Evolutionary conservation across 192 early-diverging fungal species (phyloP), one percentile per base, ranked within the genome.

Genomic region (Coemansia sp.): DNA sequence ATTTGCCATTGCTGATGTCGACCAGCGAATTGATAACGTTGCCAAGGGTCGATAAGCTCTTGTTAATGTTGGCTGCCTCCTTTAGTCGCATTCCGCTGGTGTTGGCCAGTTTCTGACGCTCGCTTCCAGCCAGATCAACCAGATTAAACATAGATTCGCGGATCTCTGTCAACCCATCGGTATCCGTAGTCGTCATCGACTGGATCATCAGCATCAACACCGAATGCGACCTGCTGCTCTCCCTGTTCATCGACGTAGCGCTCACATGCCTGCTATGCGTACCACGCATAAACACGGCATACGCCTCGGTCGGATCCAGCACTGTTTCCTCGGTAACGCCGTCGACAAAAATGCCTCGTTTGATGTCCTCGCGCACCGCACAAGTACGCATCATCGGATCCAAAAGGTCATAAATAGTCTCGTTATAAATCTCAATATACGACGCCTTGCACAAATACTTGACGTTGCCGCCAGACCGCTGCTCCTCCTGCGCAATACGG

Each of bases 381-480:
- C 86, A 84, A 17, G 78, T 79, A 22, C 80, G 74, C 39, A 85
- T 79, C 6, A 83, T 72, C 81, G 89, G 83, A 67, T 92, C 93
- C 22, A 97, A 84, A 51, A 97, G 76, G 68, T 97, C 95, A 56
- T 89, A 89, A 61, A 97, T 94, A 58, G 89, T 89, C 76, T 97
- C 95, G 73, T 97, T 96, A 86, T 97, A 97, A 72, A 96, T 96
- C 65, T 97, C 94, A 58, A 97, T 90, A 67, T 95, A 96, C 0
- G 94, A 95, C 7, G 92, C 95, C 45, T 90, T 87, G 74, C 94
- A 96, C 48, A 90, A 81, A 85, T 87, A 93, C 79, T 84, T 88
- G 78, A 87, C 80, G 18, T 71, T 87, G 9, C 74, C 83, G 41
- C 70, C 66, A 45, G 73, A 78, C 54, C 86, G 69, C 1, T 63